Base-by-base conservation (phyloP, 2,329 filamentous ascomycete species). In the Juglanconis juglandina region DNA sequence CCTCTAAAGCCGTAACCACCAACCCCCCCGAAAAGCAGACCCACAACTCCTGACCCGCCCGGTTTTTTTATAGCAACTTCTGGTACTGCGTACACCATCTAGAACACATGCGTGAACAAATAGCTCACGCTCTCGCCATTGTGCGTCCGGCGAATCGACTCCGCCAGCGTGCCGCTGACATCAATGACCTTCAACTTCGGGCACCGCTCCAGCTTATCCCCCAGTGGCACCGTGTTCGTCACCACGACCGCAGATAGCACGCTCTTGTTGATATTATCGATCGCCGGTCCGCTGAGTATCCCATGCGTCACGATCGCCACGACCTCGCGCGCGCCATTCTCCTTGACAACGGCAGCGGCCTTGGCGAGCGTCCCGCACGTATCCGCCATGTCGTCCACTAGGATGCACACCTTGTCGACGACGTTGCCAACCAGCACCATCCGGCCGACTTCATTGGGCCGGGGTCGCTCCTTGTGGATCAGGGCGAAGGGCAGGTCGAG, bases 361-460 rank as follows among this genome's bases (percentile, higher is more conserved):
- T 98, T 98, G 73, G 79, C 80, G 37, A 84, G 79, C 5, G 73
- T 75, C 35, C 71, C 70, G 74, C 93, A 97, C 4, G 94, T 97
- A 72, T 98, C 94, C 37, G 93, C 93, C 92, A 98, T 97, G 73
- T 98, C 94, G 73, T 98, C 94, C 52, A 99, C 94, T 53, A 99
- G 87, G 71, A 99, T 97, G 62, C 94, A 94, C 35, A 94, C 88
- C 79, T 95, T 95, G 77, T 91, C 90, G 66, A 87, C 84, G 32
- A 93, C 88, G 70, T 92, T 85, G 65, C 90, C 90, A 24, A 94
- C 90, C 35, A 94, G 79, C 85, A 93, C 90, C 88, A 94, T 92
- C 48, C 88, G 90, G 13, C 87, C 89, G 67, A 64, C 62, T 53
- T 64, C 62, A 56, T 92, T 90, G 73, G 92, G 88, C 33, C 87